Base-by-base conservation (phyloP, 129 eudicot species). In the Ambrosia trifida region DNA sequence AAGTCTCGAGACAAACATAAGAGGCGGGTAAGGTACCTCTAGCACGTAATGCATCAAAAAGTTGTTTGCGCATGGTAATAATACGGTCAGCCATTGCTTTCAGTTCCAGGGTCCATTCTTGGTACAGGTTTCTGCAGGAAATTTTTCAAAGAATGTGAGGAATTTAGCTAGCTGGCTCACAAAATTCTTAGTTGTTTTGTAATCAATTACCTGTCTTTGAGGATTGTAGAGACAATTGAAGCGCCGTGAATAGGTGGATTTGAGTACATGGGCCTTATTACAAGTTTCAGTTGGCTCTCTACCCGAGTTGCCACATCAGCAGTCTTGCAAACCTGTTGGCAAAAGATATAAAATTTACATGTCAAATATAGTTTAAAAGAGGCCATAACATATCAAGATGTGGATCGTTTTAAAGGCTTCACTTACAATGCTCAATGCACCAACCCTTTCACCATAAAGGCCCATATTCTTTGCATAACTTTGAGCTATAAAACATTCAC, bases 31-130 rank as follows among this genome's bases (percentile, higher is more conserved):
- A 6, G 19, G 24, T 77, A 89, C 98, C 98, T 89, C 92, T 82
- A 68, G 86, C 59, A 32, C 79, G 68, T 69, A 93, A 76, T 73
- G 96, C 95, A 45, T 93, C 89, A 80, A 87, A 93, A 31, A 93
- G 85, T 67, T 85, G 79, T 59, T 84, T 85, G 76, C 98, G 95
- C 96, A 93, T 93, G 73, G 82, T 87, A 44, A 93, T 93, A 30
- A 93, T 93, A 50, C 98, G 96, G 64, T 89, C 98, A 51, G 98
- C 98, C 98, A 93, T 93, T 67, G 83, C 98, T 77, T 93, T 93
- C 82, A 93, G 76, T 85, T 93, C 98, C 70, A 89, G 64, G 11
- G 96, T 87, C 98, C 98, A 93, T 61, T 89, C 90, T 43, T 85
- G 70, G 83, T 70, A 85, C 90, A 93, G 45, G 70, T 79, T 77